Evolutionary conservation across 768 basidiomycete species (phyloP).

Genomic region (Pisolithus microcarpus): DNA sequence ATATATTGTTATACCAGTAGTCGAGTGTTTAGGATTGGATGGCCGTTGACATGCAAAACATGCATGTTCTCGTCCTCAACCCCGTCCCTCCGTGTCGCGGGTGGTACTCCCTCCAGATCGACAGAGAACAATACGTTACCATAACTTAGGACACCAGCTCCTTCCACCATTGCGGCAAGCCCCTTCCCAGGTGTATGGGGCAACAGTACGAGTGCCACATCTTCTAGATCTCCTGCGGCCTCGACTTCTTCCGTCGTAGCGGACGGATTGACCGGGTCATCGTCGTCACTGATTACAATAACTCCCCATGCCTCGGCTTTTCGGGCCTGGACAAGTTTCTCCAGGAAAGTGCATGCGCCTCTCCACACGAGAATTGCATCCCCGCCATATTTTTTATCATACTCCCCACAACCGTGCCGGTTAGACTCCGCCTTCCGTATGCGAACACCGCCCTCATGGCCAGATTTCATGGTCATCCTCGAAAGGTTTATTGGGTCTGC

Average conservation of each 20-base stretch:
- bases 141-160: slow-evolving; percentile 38
- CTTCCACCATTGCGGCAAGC: slow-evolving; percentile 50
- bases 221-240: slow-evolving; percentile 50
- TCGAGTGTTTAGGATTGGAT: slow-evolving; percentile 70
- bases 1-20: slow-evolving; percentile 41
- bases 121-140: slow-evolving; percentile 49
- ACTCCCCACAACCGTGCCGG: slow-evolving; percentile 52
- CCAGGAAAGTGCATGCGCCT: slow-evolving; percentile 82
- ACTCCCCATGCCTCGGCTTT: slow-evolving; percentile 71
- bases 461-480: slow-evolving; percentile 35
- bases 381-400: slow-evolving; percentile 39
- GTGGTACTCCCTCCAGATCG: slow-evolving; percentile 31
- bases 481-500: slow-evolving; percentile 41
- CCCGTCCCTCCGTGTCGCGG: slow-evolving; percentile 12
- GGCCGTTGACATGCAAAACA: slow-evolving; percentile 70
- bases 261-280: slow-evolving; percentile 57
- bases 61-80: slow-evolving; percentile 27
- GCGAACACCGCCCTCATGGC: slow-evolving; percentile 45
- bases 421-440: slow-evolving; percentile 50
- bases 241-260: slow-evolving; percentile 49
- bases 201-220: slow-evolving; percentile 56
- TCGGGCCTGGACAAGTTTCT: slow-evolving; percentile 69
- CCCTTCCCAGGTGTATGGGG: slow-evolving; percentile 43
- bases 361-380: slow-evolving; percentile 59
- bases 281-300: slow-evolving; percentile 63